A percentile compares a stretch with the other conserved stretches of the same genome.
These are phyloP conservation scores for Alternaria brassicae DNA, from an alignment of 2,329 filamentous ascomycete species.

Conservation along the genomic window DNA sequence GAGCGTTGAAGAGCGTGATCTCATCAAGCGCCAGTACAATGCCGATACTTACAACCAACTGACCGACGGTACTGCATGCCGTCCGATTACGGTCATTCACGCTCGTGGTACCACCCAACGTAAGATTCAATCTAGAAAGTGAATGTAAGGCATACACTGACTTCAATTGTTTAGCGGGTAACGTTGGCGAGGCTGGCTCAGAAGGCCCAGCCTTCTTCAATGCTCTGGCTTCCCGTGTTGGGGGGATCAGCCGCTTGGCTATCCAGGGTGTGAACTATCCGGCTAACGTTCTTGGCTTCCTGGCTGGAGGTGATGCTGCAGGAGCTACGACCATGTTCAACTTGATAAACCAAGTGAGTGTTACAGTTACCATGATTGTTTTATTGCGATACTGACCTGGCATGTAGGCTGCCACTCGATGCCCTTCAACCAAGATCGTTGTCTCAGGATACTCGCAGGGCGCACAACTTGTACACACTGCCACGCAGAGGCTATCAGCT, in stretches of 20 bases:
- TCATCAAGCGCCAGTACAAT: conserved; percentile 32
- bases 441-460: conserved; percentile 48
- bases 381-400: neutral
- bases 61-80: conserved; percentile 49
- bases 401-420: conserved; percentile 27
- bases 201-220: conserved; percentile 58
- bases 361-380: neutral
- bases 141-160: neutral
- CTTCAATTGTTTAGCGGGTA: conserved; percentile 45
- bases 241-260: conserved; percentile 52
- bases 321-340: conserved; percentile 56
- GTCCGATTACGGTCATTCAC: conserved; percentile 60
- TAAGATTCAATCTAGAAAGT: neutral
- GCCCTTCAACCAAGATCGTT: conserved; percentile 42
- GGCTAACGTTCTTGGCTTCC: conserved; percentile 54
- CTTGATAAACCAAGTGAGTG: conserved; percentile 45
- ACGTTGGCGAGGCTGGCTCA: conserved; percentile 58
- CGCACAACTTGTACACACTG: conserved; percentile 55
- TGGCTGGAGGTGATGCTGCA: conserved; percentile 54
- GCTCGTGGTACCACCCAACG: conserved; percentile 62
- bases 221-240: conserved; percentile 52
- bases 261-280: conserved; percentile 65
- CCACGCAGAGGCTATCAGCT: conserved; percentile 43
- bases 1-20: conserved; percentile 7
- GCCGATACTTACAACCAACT: conserved; percentile 41